A percentile compares a stretch with the other conserved stretches of the same genome.
Conservation (phyloP, 2,329 filamentous ascomycete species). For the Corniculantispora saksenae region DNA sequence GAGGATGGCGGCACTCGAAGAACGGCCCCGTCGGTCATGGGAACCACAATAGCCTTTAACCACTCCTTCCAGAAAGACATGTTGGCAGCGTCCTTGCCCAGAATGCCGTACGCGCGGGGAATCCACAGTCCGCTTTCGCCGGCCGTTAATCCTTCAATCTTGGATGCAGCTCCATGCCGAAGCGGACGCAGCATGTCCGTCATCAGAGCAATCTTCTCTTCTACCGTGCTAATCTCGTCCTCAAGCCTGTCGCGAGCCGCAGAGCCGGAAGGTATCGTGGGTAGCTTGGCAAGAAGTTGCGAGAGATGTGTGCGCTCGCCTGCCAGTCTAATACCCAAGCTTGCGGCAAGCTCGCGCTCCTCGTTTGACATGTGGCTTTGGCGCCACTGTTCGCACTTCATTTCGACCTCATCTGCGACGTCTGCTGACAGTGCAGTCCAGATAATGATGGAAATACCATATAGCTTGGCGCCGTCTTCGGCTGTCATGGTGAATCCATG, state of each 20-base stretch:
- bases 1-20: conserved; percentile 84
- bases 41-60: conserved; percentile 89
- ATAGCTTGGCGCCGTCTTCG: conserved; percentile 86
- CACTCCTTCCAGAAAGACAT: conserved; percentile 98
- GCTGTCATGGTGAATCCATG: conserved; percentile 98
- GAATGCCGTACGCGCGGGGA: conserved; percentile 86
- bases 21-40: conserved; percentile 88
- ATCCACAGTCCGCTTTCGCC: conserved; percentile 97
- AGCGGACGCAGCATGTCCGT: conserved; percentile 91
- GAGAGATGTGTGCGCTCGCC: conserved; percentile 88
- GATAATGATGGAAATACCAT: conserved; percentile 86
- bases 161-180: conserved; percentile 89
- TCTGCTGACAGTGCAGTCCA: conserved; percentile 86
- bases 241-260: conserved; percentile 80
- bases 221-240: conserved; percentile 91
- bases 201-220: conserved; percentile 97
- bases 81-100: conserved; percentile 80
- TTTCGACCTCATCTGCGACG: conserved; percentile 81
- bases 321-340: conserved; percentile 84
- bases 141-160: conserved; percentile 94
- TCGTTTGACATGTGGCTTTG: conserved; percentile 86
- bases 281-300: conserved; percentile 79
- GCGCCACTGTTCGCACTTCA: conserved; percentile 80
- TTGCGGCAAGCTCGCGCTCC: conserved; percentile 88
- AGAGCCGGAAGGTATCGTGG: conserved; percentile 77